Percentiles rank a stretch among this genome's conserved stretches.
Conservation (phyloP, 2,329 filamentous ascomycete species). For the Botryosphaeria agaves region DNA sequence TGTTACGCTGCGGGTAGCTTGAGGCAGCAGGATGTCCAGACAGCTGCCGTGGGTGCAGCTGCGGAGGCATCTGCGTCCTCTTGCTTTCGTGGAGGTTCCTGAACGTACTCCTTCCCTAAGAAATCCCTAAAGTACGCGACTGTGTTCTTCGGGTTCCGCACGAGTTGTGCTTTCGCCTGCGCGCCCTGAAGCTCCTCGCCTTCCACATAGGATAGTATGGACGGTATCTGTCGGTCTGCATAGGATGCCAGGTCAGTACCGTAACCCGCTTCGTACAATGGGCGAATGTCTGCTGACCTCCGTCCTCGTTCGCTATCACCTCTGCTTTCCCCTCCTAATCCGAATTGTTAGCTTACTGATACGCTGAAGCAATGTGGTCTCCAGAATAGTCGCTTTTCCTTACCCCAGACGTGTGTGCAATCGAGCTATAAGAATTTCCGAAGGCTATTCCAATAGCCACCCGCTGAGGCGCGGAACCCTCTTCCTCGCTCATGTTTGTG, state of each 20-base stretch:
- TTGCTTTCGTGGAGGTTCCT: no score
- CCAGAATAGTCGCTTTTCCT: no score
- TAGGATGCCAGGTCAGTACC: neutral
- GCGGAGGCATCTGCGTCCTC: no score
- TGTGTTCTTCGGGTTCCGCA: conserved; percentile 86
- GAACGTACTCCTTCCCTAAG: conserved; percentile 70
- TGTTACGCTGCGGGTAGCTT: no score
- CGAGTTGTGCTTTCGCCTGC: conserved; percentile 84
- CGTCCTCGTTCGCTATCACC: conserved; percentile 97
- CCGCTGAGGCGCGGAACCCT: conserved; percentile 32
- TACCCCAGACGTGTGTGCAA: conserved; percentile 63
- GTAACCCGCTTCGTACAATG: neutral
- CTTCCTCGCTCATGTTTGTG: conserved; percentile 39
- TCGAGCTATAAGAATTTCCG: conserved; percentile 96
- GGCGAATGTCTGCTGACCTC: conserved; percentile 39
- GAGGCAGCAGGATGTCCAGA: no score
- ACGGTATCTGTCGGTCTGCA: conserved; percentile 97
- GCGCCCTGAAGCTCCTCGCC: conserved; percentile 94
- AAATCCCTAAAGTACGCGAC: conserved; percentile 94
- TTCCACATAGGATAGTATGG: conserved; percentile 82
- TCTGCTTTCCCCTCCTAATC: conserved; percentile 78
- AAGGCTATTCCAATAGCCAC: conserved; percentile 89
- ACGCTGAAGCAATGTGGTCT: no score
- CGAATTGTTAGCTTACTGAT: conserved; percentile 3
- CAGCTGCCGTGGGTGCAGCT: no score